Percentiles rank a stretch among this genome's conserved stretches.
These are phyloP conservation scores for Ustilaginoidea virens DNA, from an alignment of 2,329 filamentous ascomycete species.

Conservation along the genomic window DNA sequence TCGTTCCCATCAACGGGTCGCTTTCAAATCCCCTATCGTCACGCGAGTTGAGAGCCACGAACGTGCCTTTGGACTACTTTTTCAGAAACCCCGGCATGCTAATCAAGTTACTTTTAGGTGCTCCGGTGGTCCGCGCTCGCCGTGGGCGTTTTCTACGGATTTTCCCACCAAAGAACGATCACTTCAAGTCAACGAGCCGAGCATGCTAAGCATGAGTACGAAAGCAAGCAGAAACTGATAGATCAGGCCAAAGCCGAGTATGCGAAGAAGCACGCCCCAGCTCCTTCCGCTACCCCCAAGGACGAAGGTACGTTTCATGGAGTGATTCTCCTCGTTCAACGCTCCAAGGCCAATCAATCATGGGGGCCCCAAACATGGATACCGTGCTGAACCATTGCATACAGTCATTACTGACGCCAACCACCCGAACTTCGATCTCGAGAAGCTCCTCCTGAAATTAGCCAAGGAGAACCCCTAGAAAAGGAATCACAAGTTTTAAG, in stretches of 20 bases:
- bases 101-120: too few relatives aligned
- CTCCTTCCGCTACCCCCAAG: conserved; percentile 17
- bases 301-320: conserved; percentile 15
- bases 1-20: conserved; percentile 10
- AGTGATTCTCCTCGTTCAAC: not conserved
- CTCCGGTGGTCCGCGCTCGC: conserved; percentile 92
- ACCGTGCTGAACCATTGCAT: conserved; percentile 1
- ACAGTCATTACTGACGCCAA: conserved; percentile 44
- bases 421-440: conserved; percentile 85
- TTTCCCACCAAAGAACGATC: conserved; percentile 82
- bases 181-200: conserved; percentile 53
- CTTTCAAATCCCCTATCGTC: not conserved
- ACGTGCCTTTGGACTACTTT: too few relatives aligned
- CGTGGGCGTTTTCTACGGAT: conserved; percentile 85
- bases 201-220: conserved; percentile 66
- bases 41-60: too few relatives aligned
- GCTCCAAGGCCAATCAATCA: not conserved
- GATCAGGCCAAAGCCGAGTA: conserved; percentile 85
- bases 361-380: not conserved
- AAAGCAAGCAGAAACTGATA: conserved; percentile 86
- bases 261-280: conserved; percentile 53
- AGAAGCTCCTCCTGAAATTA: conserved; percentile 61
- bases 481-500: not conserved
- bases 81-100: too few relatives aligned
- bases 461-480: conserved; percentile 33